These are phyloP conservation scores for Microcyclospora pomicola DNA, from an alignment of 2,329 filamentous ascomycete genomes.

Conservation along the genomic window DNA sequence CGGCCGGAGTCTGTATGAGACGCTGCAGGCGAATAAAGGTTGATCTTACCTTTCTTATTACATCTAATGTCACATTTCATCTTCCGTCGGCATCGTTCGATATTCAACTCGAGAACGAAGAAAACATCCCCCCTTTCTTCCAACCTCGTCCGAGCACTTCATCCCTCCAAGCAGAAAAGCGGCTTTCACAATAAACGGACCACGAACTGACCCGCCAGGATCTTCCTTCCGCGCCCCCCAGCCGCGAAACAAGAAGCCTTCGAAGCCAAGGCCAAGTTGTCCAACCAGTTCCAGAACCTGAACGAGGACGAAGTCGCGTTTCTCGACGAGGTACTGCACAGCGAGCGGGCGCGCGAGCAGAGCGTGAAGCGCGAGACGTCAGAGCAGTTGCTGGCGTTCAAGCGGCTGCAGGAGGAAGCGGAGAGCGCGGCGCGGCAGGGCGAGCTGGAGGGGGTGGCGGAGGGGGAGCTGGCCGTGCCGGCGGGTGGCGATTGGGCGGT, in stretches of 20 bases:
- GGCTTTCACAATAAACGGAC: conserved; percentile 12
- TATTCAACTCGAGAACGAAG: conserved; percentile 1
- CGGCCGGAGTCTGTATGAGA: conserved; percentile 56
- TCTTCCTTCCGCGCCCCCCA: conserved; percentile 17
- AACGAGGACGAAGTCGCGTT: conserved; percentile 72
- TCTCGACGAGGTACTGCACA: conserved; percentile 46
- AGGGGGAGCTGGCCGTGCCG: conserved; percentile 36
- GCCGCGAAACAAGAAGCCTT: conserved; percentile 72
- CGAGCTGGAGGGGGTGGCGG: conserved; percentile 30
- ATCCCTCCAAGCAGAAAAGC: neutral
- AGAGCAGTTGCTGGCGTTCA: conserved; percentile 45
- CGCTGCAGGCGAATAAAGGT: conserved; percentile 74
- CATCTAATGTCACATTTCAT: conserved; percentile 2
- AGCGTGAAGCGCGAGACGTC: conserved; percentile 44
- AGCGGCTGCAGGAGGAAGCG: conserved; percentile 44
- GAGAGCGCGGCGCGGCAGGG: conserved; percentile 33
- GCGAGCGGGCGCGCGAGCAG: conserved; percentile 41
- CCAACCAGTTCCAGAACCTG: conserved; percentile 64
- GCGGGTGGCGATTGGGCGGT: conserved; percentile 6
- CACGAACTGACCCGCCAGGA: conserved; percentile 15
- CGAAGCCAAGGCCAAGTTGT: conserved; percentile 55
- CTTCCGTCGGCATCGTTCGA: neutral
- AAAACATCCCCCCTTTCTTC: conserved; percentile 1
- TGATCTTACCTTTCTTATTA: conserved; percentile 1
- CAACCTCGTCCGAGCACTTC: too few relatives aligned